phyloP scores from a whole-genome alignment of 768 basidiomycete genomes.

The Xerocomellus amylosporus region DNA sequence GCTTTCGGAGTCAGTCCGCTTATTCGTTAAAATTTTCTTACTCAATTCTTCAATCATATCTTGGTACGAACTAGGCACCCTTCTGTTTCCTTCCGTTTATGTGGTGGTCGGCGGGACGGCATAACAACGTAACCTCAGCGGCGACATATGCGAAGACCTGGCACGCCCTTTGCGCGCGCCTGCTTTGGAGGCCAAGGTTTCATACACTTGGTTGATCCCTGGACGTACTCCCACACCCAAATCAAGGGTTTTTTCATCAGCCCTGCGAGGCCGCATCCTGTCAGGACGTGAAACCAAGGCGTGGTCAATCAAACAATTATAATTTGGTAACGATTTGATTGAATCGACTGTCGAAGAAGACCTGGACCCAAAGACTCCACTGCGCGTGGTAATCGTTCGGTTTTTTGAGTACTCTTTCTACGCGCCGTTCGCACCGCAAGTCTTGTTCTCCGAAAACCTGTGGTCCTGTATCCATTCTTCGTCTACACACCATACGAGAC shows the following conservation, averaged over 20 bases:
- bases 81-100: slow-evolving; percentile 12
- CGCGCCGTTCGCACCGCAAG: neutral
- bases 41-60: slow-evolving; percentile 5
- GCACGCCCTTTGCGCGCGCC: slow-evolving; percentile 32
- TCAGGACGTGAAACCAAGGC: slow-evolving; percentile 11
- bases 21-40: slow-evolving; percentile 12
- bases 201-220: slow-evolving; percentile 8
- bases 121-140: slow-evolving; percentile 11
- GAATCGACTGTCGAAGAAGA: slow-evolving; percentile 14
- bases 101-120: slow-evolving; percentile 12
- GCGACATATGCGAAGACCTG: slow-evolving; percentile 19
- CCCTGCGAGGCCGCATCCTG: slow-evolving; percentile 20
- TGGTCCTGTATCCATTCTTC: slow-evolving; percentile 6
- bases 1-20: neutral
- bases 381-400: slow-evolving; percentile 25
- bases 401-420: slow-evolving; percentile 9
- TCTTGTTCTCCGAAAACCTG: slow-evolving; percentile 17
- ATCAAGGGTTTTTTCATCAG: slow-evolving; percentile 24
- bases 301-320: slow-evolving; percentile 9
- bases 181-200: slow-evolving; percentile 17
- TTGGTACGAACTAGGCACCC: neutral
- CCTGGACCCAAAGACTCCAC: slow-evolving; percentile 29
- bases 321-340: slow-evolving; percentile 26
- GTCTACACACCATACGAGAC: slow-evolving; percentile 1
- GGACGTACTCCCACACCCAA: slow-evolving; percentile 14